Evolutionary conservation across 192 early-diverging fungal genomes (phyloP).

Genomic region (Funneliformis geosporum): DNA sequence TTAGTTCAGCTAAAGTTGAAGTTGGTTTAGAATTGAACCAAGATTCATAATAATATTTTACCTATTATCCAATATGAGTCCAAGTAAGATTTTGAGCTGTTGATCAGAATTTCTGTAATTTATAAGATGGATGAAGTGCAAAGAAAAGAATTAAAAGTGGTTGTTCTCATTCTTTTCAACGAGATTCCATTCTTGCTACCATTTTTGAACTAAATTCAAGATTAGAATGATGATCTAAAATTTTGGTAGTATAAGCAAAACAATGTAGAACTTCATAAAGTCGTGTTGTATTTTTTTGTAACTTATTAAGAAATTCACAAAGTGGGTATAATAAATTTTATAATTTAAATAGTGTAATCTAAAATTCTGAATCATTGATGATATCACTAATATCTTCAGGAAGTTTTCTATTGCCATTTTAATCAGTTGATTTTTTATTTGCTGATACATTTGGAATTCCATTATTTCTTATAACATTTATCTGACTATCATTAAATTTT

Average conservation of each 20-base stretch:
- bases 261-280: constrained; percentile 12
- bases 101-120: not conserved
- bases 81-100: not conserved
- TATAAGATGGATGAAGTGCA: not conserved
- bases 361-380: not conserved
- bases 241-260: not conserved
- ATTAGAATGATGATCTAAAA: not conserved
- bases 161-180: not conserved
- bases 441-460: not conserved
- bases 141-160: not conserved
- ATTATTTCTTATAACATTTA: not conserved
- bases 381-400: constrained; percentile 11
- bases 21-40: not conserved
- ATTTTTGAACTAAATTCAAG: not conserved
- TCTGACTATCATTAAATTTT: not conserved
- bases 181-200: not conserved
- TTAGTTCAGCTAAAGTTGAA: constrained; percentile 1
- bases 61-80: constrained; percentile 10
- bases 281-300: not conserved
- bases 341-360: not conserved
- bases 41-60: constrained; percentile 20
- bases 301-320: constrained; percentile 5
- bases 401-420: not conserved
- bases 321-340: not conserved
- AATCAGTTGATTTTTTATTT: not conserved